Base-by-base conservation (phyloP, 352 stramenopile genomes). In the Phytopythium kandeliae region DNA sequence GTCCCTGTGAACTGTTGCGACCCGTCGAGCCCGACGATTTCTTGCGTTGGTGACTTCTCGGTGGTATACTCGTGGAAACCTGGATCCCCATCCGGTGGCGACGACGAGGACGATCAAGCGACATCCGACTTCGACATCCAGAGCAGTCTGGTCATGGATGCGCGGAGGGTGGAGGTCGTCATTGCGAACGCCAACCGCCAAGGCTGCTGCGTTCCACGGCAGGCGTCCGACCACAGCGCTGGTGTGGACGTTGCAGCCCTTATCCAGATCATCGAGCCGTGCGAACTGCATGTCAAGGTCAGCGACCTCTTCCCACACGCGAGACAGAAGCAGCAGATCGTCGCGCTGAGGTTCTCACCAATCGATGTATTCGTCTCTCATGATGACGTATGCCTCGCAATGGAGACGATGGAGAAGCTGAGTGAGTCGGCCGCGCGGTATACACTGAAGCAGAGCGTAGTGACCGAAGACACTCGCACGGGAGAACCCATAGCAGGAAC, bases 331-430 rank as follows among this genome's bases (percentile, higher is more conserved):
- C 83, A 93, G 40, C 80, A 92, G 31, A 90, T 89, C 63, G 59
- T 91, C 13, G 64, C 77, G 16, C 54, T 93, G 19, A 69, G 54
- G 13, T 84, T 93, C 54, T 89, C 74, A 45, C 75, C 83, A 6
- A 84, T 93, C 41, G 71, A 91, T 59, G 69, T 90, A 8, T 93
- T 85, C 35, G 57, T 82, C 7, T 93, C 83, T 8, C 89, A 93
- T 43, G 78, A 92, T n/a, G 83, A 93, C 37, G 62, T 57, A 19
- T 74, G 75, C 48, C 68, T 90, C 37, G 67, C 66, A 3, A 51
- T 67, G 22, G 69, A 78, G 5, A 85, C 71, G 24, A 61, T 86
- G n/a, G 64, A 81, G 37, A 47, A 48, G 16, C 26, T 85, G 12
- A 71, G 58, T 21, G 53, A 74, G 4, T 53, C 47, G 8, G 34